phyloP scores from a whole-genome alignment of 352 stramenopile genomes.

The Phytophthora citricola region DNA sequence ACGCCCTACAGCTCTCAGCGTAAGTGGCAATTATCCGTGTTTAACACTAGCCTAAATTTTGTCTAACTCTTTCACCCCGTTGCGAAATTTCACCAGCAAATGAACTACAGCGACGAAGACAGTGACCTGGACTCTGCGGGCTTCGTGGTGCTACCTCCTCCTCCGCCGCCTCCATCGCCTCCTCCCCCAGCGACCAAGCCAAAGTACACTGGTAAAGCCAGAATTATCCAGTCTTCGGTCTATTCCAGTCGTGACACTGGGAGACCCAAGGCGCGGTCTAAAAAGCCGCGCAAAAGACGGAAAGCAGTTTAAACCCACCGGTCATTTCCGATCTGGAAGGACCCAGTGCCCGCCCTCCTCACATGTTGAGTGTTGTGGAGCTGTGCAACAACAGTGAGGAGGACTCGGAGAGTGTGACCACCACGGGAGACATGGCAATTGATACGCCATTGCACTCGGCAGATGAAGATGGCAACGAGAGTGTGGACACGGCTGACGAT shows the following conservation, averaged over 20 bases:
- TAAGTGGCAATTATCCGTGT: constrained; percentile 10
- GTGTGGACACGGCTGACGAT: constrained; percentile 60
- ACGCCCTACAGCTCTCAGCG: constrained; percentile 2
- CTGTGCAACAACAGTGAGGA: constrained; percentile 74
- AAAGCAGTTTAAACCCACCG: constrained; percentile 10
- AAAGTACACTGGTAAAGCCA: constrained; percentile 44
- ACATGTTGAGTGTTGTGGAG: constrained; percentile 85
- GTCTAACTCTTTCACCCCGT: constrained; percentile 8
- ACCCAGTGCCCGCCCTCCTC: constrained; percentile 30
- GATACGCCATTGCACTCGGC: constrained; percentile 46
- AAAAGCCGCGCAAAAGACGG: constrained; percentile 26
- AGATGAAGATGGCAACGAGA: constrained; percentile 50
- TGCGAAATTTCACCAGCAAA: constrained; percentile 21
- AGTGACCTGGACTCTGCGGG: constrained; percentile 32
- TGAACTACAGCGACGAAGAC: constrained; percentile 41
- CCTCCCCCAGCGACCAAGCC: constrained; percentile 6
- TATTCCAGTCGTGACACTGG: constrained; percentile 33
- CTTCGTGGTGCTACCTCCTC: constrained; percentile 24
- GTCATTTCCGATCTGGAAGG: neutral
- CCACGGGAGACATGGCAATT: constrained; percentile 33
- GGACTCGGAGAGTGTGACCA: constrained; percentile 39
- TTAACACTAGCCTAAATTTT: constrained; percentile 11
- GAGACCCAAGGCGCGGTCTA: constrained; percentile 15
- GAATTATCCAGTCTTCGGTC: constrained; percentile 40
- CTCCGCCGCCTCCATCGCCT: constrained; percentile 16